Evolutionary conservation across 2,329 filamentous ascomycete species (phyloP).

Genomic region (Alternaria sp.): DNA sequence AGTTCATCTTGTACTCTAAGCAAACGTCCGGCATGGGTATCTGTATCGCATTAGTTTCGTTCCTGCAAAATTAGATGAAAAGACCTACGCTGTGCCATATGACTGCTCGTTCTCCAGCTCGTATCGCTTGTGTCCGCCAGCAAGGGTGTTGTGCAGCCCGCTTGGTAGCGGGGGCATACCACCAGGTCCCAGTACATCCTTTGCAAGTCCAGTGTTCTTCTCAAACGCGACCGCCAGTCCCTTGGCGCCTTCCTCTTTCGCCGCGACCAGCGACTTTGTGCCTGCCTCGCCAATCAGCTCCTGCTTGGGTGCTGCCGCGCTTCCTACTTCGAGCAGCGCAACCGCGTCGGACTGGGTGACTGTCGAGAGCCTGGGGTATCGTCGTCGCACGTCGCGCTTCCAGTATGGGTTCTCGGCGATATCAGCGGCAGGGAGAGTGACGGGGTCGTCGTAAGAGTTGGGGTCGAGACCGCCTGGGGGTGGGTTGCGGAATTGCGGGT

Average conservation of each 20-base stretch:
- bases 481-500: slow-evolving; percentile 90
- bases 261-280: slow-evolving; percentile 74
- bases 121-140: slow-evolving; percentile 71
- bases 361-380: slow-evolving; percentile 80
- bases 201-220: slow-evolving; percentile 62
- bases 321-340: slow-evolving; percentile 83
- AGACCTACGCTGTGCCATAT: slow-evolving; percentile 60
- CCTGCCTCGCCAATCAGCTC: slow-evolving; percentile 79
- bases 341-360: slow-evolving; percentile 86
- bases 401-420: slow-evolving; percentile 94
- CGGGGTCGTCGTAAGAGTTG: slow-evolving; percentile 77
- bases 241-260: slow-evolving; percentile 75
- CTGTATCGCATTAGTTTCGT: slow-evolving; percentile 29
- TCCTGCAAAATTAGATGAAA: neutral
- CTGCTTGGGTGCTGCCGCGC: slow-evolving; percentile 78
- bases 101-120: slow-evolving; percentile 72
- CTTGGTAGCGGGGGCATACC: slow-evolving; percentile 88
- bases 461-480: slow-evolving; percentile 77
- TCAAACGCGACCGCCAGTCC: slow-evolving; percentile 76
- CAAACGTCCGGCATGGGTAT: slow-evolving; percentile 57
- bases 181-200: slow-evolving; percentile 71
- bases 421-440: slow-evolving; percentile 82
- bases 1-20: slow-evolving; percentile 21
- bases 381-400: slow-evolving; percentile 87
- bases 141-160: slow-evolving; percentile 63